phyloP scores from a whole-genome alignment of 352 stramenopile species.

The Phytophthora megakarya region DNA sequence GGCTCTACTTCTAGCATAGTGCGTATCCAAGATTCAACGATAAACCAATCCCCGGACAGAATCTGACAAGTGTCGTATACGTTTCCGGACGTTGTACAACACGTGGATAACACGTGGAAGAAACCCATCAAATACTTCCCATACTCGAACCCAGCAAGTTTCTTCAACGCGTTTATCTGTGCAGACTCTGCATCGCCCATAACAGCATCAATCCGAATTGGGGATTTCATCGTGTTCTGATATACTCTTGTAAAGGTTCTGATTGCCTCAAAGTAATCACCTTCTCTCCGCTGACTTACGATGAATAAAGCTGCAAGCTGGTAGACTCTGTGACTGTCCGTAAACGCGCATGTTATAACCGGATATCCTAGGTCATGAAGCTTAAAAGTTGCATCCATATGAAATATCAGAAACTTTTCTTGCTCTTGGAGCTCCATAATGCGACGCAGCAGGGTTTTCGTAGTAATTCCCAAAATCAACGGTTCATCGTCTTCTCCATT shows the following conservation, averaged over 20 bases:
- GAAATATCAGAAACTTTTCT: background rate
- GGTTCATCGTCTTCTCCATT: too few relatives aligned
- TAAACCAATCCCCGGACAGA: too few relatives aligned
- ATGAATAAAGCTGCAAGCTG: constrained; percentile 3
- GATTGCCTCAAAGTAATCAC: background rate
- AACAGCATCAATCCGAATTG: background rate
- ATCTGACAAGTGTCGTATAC: constrained; percentile 7
- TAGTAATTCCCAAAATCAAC: too few relatives aligned
- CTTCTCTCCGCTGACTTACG: background rate
- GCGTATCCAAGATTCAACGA: too few relatives aligned
- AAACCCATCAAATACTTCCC: background rate
- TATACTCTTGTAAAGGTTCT: background rate
- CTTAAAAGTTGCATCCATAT: background rate
- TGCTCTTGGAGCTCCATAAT: too few relatives aligned
- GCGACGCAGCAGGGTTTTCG: too few relatives aligned
- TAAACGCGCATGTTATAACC: constrained; percentile 9
- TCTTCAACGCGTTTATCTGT: background rate
- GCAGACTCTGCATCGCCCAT: constrained; percentile 1
- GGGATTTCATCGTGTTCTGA: background rate
- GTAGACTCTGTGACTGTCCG: background rate
- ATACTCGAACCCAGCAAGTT: background rate
- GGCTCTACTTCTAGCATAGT: too few relatives aligned
- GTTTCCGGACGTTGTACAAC: constrained; percentile 28
- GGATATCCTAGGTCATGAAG: constrained; percentile 5
- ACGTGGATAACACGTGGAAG: constrained; percentile 22